A percentile compares a stretch with the other conserved stretches of the same genome.
These are phyloP conservation scores for Pythium aristosporum DNA, from an alignment of 352 stramenopile species.

Conservation along the genomic window DNA sequence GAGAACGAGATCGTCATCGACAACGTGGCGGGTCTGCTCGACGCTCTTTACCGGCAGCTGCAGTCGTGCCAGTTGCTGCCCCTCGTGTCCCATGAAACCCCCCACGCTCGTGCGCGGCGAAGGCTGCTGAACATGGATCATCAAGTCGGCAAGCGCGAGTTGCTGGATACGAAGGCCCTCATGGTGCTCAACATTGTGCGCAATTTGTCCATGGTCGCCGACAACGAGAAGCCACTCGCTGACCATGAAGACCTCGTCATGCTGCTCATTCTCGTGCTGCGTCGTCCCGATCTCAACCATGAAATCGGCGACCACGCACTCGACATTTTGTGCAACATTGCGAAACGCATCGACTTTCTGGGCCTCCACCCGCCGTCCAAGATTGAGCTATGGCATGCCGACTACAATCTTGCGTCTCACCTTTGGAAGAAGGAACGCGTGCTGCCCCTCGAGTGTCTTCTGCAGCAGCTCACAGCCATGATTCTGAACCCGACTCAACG, in stretches of 20 bases:
- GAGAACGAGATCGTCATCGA: conserved; percentile 70
- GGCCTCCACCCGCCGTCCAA: conserved; percentile 50
- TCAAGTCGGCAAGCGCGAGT: conserved; percentile 45
- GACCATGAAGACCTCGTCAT: conserved; percentile 65
- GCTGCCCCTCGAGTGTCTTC: conserved; percentile 59
- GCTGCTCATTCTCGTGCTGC: conserved; percentile 61
- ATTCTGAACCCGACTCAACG: conserved; percentile 35
- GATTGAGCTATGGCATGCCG: conserved; percentile 57
- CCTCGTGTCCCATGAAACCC: conserved; percentile 22
- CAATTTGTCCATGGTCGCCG: conserved; percentile 70
- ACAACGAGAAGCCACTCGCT: conserved; percentile 66
- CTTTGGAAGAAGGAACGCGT: conserved; percentile 63
- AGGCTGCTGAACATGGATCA: conserved; percentile 48
- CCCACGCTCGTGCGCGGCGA: conserved; percentile 12
- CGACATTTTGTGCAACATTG: conserved; percentile 72
- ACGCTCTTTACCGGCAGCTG: conserved; percentile 74
- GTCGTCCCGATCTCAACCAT: conserved; percentile 33
- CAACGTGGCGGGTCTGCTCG: conserved; percentile 66
- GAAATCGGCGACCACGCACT: conserved; percentile 71
- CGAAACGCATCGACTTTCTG: conserved; percentile 71
- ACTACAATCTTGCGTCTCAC: conserved; percentile 57
- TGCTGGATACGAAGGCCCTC: conserved; percentile 52
- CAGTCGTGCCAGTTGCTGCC: conserved; percentile 50
- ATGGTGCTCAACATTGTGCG: conserved; percentile 78
- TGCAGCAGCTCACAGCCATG: conserved; percentile 51